These are phyloP conservation scores for Phytophthora fragariaefolia DNA, from an alignment of 352 stramenopile genomes.

Conservation along the genomic window DNA sequence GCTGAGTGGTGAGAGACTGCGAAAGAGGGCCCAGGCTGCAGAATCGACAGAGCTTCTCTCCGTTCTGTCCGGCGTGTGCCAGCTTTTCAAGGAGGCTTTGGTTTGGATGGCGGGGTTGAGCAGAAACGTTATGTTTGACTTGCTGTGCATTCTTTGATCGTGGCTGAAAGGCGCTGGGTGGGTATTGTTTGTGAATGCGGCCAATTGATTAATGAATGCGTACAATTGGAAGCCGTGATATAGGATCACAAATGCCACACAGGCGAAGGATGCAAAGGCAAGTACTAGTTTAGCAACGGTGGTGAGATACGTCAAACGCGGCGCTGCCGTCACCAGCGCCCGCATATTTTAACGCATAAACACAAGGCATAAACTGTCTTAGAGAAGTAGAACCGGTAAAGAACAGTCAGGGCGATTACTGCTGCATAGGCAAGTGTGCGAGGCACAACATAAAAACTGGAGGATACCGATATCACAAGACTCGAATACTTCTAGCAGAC, in stretches of 20 bases:
- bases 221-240: too few relatives aligned
- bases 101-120: constrained; percentile 40
- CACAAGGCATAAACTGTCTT: constrained; percentile 3
- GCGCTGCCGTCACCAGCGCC: not conserved
- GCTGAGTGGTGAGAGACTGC: constrained; percentile 32
- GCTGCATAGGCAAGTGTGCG: constrained; percentile 20
- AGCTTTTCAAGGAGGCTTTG: constrained; percentile 17
- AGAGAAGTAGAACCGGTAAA: constrained; percentile 7
- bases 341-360: constrained; percentile 20
- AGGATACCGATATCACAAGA: not conserved
- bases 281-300: not conserved
- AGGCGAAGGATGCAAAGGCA: constrained; percentile 15
- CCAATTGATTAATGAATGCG: constrained; percentile 18
- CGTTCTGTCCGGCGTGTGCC: constrained; percentile 15
- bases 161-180: not conserved
- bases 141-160: constrained; percentile 36
- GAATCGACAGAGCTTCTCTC: constrained; percentile 5
- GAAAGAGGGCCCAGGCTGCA: constrained; percentile 40
- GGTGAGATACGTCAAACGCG: constrained; percentile 24
- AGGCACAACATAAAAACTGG: not conserved
- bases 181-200: constrained; percentile 4
- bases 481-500: too few relatives aligned
- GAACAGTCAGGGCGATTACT: constrained; percentile 4
- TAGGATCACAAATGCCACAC: too few relatives aligned
- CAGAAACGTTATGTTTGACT: constrained; percentile 53